A percentile compares a stretch with the other conserved stretches of the same genome.
phyloP scores from a whole-genome alignment of 768 basidiomycete species.

The Suillus variegatus region DNA sequence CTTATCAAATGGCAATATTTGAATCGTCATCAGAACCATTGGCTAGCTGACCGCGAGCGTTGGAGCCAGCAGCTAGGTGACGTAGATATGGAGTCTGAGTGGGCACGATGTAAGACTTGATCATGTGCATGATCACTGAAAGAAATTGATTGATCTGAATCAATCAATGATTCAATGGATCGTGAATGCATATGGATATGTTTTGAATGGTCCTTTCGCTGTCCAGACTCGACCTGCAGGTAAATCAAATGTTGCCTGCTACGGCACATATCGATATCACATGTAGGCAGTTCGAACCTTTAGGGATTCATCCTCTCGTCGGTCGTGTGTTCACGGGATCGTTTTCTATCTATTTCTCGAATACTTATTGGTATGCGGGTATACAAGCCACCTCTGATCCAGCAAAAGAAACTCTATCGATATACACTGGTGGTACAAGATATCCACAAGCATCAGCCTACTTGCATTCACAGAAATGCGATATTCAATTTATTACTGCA shows the following conservation, averaged over 20 bases:
- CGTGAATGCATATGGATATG: no score
- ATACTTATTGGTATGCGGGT: constrained; percentile 1
- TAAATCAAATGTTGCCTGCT: no score
- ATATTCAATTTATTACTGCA: constrained; percentile 15
- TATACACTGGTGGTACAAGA: constrained; percentile 2
- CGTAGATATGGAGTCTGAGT: neutral
- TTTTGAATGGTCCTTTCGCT: no score
- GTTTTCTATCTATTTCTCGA: neutral
- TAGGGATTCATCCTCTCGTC: neutral
- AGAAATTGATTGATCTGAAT: no score
- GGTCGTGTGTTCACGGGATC: neutral
- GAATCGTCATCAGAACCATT: constrained; percentile 41
- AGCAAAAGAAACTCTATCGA: neutral
- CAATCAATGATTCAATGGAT: no score
- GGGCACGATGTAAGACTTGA: no score
- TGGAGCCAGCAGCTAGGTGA: constrained; percentile 48
- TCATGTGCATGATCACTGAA: no score
- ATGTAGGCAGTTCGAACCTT: neutral
- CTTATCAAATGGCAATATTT: constrained; percentile 34
- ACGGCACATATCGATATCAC: no score
- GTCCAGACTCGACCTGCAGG: no score
- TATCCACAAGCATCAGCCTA: neutral
- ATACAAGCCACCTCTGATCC: neutral
- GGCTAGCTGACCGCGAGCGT: constrained; percentile 49
- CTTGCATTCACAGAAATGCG: neutral